Conservation (phyloP, 2,329 filamentous ascomycete species). For the Fusarium sp. region DNA sequence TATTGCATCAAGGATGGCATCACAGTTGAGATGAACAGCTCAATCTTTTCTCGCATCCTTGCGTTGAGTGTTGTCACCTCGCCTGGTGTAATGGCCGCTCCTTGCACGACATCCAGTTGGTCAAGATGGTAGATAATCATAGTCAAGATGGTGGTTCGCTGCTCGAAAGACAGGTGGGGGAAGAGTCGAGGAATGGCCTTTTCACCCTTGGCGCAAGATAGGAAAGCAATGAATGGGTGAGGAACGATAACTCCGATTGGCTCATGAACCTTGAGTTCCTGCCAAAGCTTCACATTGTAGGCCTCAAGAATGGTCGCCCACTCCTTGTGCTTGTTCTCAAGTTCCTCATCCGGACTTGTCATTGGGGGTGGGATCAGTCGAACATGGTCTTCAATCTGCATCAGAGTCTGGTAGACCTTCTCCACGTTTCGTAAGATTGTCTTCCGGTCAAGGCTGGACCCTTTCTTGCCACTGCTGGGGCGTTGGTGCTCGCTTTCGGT, state of each 20-base stretch:
- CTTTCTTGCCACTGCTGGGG: constrained; percentile 65
- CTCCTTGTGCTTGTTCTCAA: constrained; percentile 82
- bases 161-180: constrained; percentile 91
- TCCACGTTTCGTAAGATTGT: constrained; percentile 90
- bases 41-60: constrained; percentile 89
- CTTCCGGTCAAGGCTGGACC: constrained; percentile 81
- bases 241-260: constrained; percentile 83
- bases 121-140: constrained; percentile 97
- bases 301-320: constrained; percentile 74
- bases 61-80: constrained; percentile 81
- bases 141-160: constrained; percentile 94
- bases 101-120: constrained; percentile 88
- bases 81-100: constrained; percentile 81
- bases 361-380: constrained; percentile 79
- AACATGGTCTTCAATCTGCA: constrained; percentile 95
- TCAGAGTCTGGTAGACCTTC: constrained; percentile 87
- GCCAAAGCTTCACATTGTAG: constrained; percentile 89
- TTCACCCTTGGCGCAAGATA: constrained; percentile 96
- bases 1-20: constrained; percentile 93
- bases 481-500: constrained; percentile 76
- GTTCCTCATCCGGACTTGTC: constrained; percentile 74
- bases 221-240: constrained; percentile 96
- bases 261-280: constrained; percentile 91
- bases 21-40: constrained; percentile 89
- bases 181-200: constrained; percentile 96